Evolutionary conservation across 106 monocot genomes (phyloP).

Genomic region (Chionographis japonica): DNA sequence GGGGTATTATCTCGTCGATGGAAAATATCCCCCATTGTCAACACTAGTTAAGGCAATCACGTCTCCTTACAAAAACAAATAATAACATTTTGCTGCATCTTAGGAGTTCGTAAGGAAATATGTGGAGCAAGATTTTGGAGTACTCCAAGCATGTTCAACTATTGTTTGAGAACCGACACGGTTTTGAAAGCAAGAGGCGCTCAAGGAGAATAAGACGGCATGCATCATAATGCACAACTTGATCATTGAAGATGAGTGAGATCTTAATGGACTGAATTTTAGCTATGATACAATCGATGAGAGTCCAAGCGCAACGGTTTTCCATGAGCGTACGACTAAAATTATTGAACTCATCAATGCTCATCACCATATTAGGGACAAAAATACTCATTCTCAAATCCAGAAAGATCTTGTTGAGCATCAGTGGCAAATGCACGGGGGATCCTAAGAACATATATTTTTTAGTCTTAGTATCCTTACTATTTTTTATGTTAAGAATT

Average conservation of each 20-base stretch:
- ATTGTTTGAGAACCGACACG: no score
- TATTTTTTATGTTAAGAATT: no score
- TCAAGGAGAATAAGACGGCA: no score
- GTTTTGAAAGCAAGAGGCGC: no score
- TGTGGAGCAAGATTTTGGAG: background rate
- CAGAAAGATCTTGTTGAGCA: background rate
- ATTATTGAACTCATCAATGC: background rate
- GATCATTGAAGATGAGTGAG: slow-evolving; percentile 5
- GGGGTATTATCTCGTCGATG: background rate
- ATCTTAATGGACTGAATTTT: background rate
- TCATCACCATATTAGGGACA: background rate
- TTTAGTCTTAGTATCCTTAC: no score
- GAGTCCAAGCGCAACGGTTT: no score
- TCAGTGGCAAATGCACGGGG: no score
- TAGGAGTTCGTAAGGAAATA: background rate
- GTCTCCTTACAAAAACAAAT: background rate
- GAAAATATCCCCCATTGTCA: background rate
- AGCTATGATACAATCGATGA: background rate
- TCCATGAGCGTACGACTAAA: background rate
- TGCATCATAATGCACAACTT: background rate
- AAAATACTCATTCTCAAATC: background rate
- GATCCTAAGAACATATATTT: no score
- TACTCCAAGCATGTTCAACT: background rate
- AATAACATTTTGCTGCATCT: background rate
- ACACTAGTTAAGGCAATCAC: background rate